Conservation (phyloP, 306 rosid genomes). For the Carpinus fangiana region DNA sequence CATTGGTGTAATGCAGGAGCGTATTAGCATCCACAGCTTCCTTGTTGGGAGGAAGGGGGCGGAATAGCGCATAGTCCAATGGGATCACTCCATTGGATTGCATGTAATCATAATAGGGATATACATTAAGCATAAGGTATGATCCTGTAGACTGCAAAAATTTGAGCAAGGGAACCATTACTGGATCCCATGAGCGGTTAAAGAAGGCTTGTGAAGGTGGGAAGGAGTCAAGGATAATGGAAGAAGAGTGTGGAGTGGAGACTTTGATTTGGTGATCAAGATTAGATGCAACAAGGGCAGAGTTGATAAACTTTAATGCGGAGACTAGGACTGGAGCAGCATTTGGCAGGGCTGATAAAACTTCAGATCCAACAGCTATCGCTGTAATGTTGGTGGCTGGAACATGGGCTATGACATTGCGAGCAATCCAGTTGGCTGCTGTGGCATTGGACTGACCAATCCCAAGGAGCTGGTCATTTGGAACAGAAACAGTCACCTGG, state of each 20-base stretch:
- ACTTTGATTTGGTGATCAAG: constrained; percentile 78
- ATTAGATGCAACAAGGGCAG: constrained; percentile 88
- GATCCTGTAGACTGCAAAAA: constrained; percentile 84
- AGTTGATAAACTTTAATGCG: constrained; percentile 82
- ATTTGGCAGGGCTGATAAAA: constrained; percentile 75
- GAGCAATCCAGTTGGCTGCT: constrained; percentile 90
- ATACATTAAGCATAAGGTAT: constrained; percentile 83
- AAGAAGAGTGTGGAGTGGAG: constrained; percentile 80
- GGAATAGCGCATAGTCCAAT: constrained; percentile 90
- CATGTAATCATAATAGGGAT: constrained; percentile 89
- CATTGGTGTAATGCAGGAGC: constrained; percentile 89
- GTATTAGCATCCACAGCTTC: constrained; percentile 95
- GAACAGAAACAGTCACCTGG: constrained; percentile 72
- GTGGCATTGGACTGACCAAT: constrained; percentile 96
- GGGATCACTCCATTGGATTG: constrained; percentile 79
- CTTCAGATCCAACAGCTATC: constrained; percentile 88
- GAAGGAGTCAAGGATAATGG: constrained; percentile 86
- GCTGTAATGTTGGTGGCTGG: constrained; percentile 91
- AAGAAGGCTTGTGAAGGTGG: constrained; percentile 99
- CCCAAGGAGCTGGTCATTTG: constrained; percentile 87
- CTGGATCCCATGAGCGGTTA: constrained; percentile 88
- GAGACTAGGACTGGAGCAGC: constrained; percentile 86
- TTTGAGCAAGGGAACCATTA: constrained; percentile 76
- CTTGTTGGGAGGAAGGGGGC: constrained; percentile 91
- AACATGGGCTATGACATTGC: constrained; percentile 82